Base-by-base conservation (phyloP, 306 rosid species). In the Inga oerstediana region DNA sequence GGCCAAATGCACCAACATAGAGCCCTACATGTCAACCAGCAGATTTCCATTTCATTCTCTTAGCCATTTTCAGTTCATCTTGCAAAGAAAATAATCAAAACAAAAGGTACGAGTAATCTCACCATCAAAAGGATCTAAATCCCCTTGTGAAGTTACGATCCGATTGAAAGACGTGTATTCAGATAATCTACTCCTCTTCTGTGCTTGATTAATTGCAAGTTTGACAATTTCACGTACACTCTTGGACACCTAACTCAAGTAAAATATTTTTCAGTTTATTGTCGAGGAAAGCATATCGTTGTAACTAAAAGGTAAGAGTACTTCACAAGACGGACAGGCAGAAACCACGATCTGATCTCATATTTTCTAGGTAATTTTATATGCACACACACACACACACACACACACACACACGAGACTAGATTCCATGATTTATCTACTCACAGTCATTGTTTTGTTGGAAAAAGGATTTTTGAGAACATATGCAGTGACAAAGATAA, bases 1-100 rank as follows among this genome's bases (percentile, higher is more conserved):
- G 97, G 80, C 99, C 98, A 80, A 92, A 97, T 67, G 99, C 92
- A 79, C 99, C 98, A 81, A 92, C 93, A 85, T 96, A 96, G 61
- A 96, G 97, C 79, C 99, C 99, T 97, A 78, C 44, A 79, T 44
- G 78, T 86, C 82, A 86, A 86, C 74, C 81, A 64, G 81, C 24
- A 83, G 20, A 83, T 78, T 74, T 30, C 14, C 39, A 64, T 27
- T 30, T 59, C 24, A 74, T 82, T 68, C 46, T 51, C 51, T 88
- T 66, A 41, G 72, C 27, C 45, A 52, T 74, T 62, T 44, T 48
- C 80, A 56, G 41, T 45, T 4, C 77, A 74, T 43, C 72, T 73
- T 52, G 22, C 72, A 62, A 80, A 62, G 32, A 64, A 58, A 13
- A 68, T 69, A 32, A 72, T 34, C 17, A 46, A 77, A 75, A 70